These are phyloP conservation scores for Cryptococcus amylolentus DNA, from an alignment of 1,284 basidiomycete species.

Conservation along the genomic window DNA sequence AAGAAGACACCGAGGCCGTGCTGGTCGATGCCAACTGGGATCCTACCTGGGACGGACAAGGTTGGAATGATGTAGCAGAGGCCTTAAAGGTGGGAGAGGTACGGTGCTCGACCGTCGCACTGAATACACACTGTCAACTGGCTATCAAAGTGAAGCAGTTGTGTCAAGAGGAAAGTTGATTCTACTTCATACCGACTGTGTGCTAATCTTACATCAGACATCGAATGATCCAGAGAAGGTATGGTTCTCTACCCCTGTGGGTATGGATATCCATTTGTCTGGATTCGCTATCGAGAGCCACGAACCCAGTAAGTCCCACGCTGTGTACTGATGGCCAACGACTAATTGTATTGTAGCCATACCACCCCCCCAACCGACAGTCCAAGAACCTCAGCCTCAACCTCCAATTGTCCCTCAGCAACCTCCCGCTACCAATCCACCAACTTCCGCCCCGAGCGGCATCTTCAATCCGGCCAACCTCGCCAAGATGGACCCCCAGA, in stretches of 20 bases:
- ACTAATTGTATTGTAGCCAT: background rate
- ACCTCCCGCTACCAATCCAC: background rate
- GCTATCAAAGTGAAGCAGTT: conserved; percentile 10
- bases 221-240: conserved; percentile 11
- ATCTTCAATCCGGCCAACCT: conserved; percentile 2
- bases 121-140: background rate
- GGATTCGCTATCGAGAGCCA: conserved; percentile 12
- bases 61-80: conserved; percentile 8
- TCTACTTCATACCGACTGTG: background rate
- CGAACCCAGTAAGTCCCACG: conserved; percentile 10
- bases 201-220: conserved; percentile 4
- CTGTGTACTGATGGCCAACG: background rate
- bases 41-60: conserved; percentile 13
- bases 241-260: conserved; percentile 24
- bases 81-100: conserved; percentile 11
- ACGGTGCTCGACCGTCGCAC: conserved; percentile 10
- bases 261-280: conserved; percentile 12
- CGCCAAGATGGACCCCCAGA: conserved; percentile 12
- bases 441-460: conserved; percentile 3
- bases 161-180: conserved; percentile 15
- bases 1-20: background rate
- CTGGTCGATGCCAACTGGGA: conserved; percentile 8
- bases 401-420: background rate
- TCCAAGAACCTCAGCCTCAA: conserved; percentile 7
- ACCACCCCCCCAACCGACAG: conserved; percentile 11